phyloP scores from a whole-genome alignment of 2,329 filamentous ascomycete genomes.

The Diaporthe nobilis region DNA sequence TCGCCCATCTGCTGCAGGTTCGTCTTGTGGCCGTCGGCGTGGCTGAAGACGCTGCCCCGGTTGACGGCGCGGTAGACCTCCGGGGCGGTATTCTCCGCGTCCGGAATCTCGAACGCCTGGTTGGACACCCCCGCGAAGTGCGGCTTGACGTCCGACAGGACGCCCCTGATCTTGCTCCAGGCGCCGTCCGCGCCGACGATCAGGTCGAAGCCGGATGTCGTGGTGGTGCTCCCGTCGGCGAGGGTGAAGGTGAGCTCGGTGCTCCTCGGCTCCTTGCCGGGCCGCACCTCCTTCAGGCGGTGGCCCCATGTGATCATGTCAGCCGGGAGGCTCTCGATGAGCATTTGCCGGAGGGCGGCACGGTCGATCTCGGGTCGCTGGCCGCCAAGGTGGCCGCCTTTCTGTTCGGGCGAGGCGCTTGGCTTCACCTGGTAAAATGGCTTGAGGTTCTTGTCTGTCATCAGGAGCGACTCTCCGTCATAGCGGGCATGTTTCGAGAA shows the following conservation, averaged over 20 bases:
- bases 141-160: conserved; percentile 56
- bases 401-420: conserved; percentile 50
- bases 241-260: conserved; percentile 54
- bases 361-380: conserved; percentile 69
- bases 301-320: conserved; percentile 62
- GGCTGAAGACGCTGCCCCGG: conserved; percentile 61
- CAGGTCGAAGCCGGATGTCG: conserved; percentile 55
- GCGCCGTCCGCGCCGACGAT: conserved; percentile 54
- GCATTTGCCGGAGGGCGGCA: conserved; percentile 57
- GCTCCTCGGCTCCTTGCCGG: conserved; percentile 44
- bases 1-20: conserved; percentile 63
- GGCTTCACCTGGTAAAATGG: conserved; percentile 49
- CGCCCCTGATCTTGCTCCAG: conserved; percentile 54
- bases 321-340: conserved; percentile 60
- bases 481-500: conserved; percentile 66
- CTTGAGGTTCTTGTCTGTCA: conserved; percentile 59
- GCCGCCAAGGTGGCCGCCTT: conserved; percentile 33
- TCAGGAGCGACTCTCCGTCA: conserved; percentile 64
- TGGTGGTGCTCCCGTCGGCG: conserved; percentile 45
- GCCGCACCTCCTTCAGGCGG: conserved; percentile 57
- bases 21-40: conserved; percentile 58
- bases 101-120: conserved; percentile 58
- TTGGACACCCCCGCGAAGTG: conserved; percentile 61
- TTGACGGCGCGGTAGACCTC: conserved; percentile 61
- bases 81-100: conserved; percentile 58